Conservation (phyloP, 805 yeast species). For the Pichia heedii region DNA sequence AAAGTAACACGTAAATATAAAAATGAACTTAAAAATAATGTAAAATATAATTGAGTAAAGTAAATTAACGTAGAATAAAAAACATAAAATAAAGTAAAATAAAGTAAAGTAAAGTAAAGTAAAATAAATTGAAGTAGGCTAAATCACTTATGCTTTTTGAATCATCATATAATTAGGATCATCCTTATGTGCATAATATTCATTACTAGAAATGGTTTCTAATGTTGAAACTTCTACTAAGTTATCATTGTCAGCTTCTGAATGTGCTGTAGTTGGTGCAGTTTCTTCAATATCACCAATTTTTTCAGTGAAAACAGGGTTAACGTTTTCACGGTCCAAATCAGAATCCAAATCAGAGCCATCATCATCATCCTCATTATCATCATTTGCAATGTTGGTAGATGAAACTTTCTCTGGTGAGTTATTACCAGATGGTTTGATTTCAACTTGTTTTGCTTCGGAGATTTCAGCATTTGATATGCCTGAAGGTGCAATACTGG, state of each 20-base stretch:
- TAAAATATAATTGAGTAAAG: not conserved
- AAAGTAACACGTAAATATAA: too few relatives aligned
- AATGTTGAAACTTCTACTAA: constrained; percentile 30
- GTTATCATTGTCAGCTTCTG: constrained; percentile 12
- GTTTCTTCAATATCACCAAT: constrained; percentile 10
- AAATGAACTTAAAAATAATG: not conserved
- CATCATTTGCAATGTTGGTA: not conserved
- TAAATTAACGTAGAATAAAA: not conserved
- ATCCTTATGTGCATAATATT: constrained; percentile 34
- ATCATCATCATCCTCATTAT: constrained; percentile 5
- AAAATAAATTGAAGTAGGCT: not conserved
- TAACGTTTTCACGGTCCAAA: constrained; percentile 14
- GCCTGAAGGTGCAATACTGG: constrained; percentile 3
- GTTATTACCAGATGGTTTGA: not conserved
- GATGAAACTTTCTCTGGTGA: constrained; percentile 4
- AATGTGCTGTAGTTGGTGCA: constrained; percentile 3
- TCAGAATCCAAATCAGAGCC: constrained; percentile 16
- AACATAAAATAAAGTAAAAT: not conserved
- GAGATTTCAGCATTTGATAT: constrained; percentile 7
- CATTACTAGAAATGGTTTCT: constrained; percentile 42
- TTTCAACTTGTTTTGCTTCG: constrained; percentile 7
- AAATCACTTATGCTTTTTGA: not conserved
- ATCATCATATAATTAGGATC: constrained; percentile 40
- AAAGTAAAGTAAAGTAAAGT: not conserved
- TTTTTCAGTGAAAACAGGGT: constrained; percentile 26